Base-by-base conservation (phyloP, 768 basidiomycete species). In the Basidioascus undulatus region DNA sequence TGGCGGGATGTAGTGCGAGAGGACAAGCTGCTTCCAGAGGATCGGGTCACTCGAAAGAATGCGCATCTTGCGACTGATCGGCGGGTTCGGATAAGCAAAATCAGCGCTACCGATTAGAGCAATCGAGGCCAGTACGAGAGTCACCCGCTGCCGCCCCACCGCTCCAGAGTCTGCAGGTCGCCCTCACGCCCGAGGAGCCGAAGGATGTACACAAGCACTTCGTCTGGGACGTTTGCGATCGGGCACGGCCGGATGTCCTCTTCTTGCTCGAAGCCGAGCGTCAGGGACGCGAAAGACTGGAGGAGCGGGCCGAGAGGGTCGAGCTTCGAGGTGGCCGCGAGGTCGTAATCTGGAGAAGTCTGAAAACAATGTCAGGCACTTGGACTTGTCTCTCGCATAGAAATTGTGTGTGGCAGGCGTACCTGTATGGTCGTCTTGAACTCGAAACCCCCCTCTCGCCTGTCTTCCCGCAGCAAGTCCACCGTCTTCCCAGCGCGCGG, bases 161-260 rank as follows among this genome's bases (percentile, higher is more conserved):
- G n/a, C 32, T 48, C 47, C 12, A 48, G 18, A 28, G 47, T 39
- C 35, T 48, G 44, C 13, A 49, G 44, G 18, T 49, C 48, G 20
- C 20, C 18, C 26, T 10, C 11, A 20, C 18, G 27, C n/a, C 42
- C 42, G 32, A 51, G 38, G 38, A 44, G 35, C 3, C 34, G 33
- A 0, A 49, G 32, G 38, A 53, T 42, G 30, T 48, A 47, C 24
- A 49, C 25, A 25, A 53, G 48, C 2, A 53, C 38, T 19, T 53
- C 52, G 26, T 37, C 48, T 1, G 50, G 50, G 7, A 53, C 39
- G 18, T 18, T 38, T 0, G 39, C 32, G 32, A 53, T 39, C 7
- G 37, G 42, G 8, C 48, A 35, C 0, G 45, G 43, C 25, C 39
- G 31, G 3, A 43, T 41, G 10, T 44, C 44, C 32, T 47, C 42